These are phyloP conservation scores for Tetracentron sinense DNA, from an alignment of 164 flowering plant species.

Conservation along the genomic window DNA sequence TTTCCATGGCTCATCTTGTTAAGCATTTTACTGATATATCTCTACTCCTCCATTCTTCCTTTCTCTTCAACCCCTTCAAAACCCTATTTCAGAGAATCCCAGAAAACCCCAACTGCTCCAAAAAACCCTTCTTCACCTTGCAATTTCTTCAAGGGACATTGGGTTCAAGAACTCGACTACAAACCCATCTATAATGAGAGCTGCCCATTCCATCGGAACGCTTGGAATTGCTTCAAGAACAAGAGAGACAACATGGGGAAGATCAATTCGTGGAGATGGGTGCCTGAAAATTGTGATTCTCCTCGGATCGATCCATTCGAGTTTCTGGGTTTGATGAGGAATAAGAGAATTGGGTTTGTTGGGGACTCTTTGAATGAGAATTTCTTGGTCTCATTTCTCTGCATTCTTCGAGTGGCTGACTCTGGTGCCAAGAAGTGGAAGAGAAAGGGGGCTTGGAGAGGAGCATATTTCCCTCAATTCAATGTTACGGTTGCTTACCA, in stretches of 20 bases:
- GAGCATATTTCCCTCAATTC: constrained; percentile 78
- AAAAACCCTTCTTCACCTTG: constrained; percentile 28
- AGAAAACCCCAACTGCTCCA: not conserved
- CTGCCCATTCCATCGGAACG: constrained; percentile 86
- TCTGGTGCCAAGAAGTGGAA: constrained; percentile 79
- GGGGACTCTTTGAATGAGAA: constrained; percentile 97
- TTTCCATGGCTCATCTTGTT: constrained; percentile 44
- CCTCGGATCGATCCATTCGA: constrained; percentile 45
- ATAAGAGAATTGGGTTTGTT: constrained; percentile 72
- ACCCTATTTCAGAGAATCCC: constrained; percentile 4
- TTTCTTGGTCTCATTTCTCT: constrained; percentile 69
- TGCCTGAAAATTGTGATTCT: constrained; percentile 53
- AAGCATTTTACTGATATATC: constrained; percentile 37
- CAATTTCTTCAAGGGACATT: constrained; percentile 60
- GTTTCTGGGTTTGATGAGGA: constrained; percentile 64
- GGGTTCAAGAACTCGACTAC: constrained; percentile 47
- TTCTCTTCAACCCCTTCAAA: constrained; percentile 20
- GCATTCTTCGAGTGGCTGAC: constrained; percentile 67
- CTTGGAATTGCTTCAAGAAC: constrained; percentile 89
- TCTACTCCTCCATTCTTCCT: constrained; percentile 52
- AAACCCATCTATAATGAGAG: constrained; percentile 54
- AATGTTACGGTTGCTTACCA: constrained; percentile 96
- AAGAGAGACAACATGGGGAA: constrained; percentile 63
- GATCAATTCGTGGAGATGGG: constrained; percentile 92
- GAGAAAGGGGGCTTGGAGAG: constrained; percentile 95